Evolutionary conservation across 371 early-diverging fungal genomes (phyloP), one percentile per base, ranked within the genome.

Genomic region (Apophysomyces variabilis): DNA sequence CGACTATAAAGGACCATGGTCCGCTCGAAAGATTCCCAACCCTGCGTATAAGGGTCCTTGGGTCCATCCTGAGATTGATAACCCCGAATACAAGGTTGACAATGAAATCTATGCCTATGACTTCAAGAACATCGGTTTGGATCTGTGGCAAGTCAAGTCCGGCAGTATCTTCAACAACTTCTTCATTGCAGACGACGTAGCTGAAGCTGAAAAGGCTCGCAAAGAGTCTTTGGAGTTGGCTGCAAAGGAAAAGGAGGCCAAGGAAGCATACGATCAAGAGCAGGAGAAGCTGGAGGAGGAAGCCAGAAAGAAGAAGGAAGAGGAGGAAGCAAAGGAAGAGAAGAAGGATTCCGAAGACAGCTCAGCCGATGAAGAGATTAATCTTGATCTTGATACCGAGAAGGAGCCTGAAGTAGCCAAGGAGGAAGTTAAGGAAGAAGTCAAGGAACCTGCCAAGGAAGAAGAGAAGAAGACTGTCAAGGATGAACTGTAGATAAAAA

Each of bases 71-170:
- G 84, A 89, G 72, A 95, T 99, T 67, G 82, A 88, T 75, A 99
- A 98, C 86, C 97, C 97, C 7, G 89, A 89, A 41, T 99, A 89
- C 82, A 92, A 89, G 84, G 93, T 93, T 67, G 96, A 96, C 69
- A 72, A 82, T 44, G 91, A 91, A 26, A 83, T 93, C 74, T 89
- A 92, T 72, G 89, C 92, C 57, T 90, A 87, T 72, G 87, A 89
- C 64, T 93, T 96, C 58, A 87, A 82, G 58, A 93, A 92, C 66
- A 75, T 96, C 65, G 99, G 97, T 60, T 87, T 98, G 67, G 99
- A 99, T 80, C 77, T 98, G 68, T 99, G 98, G 99, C 96, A 95
- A 75, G 96, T 99, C 86, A 94, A 95, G 86, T 83, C 91, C 67
- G 91, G 91, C 57, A 92, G 95, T 63, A 84, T 91, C 69, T 98